Evolutionary conservation across 2,329 filamentous ascomycete genomes (phyloP).

Genomic region (Aaosphaeria arxii): DNA sequence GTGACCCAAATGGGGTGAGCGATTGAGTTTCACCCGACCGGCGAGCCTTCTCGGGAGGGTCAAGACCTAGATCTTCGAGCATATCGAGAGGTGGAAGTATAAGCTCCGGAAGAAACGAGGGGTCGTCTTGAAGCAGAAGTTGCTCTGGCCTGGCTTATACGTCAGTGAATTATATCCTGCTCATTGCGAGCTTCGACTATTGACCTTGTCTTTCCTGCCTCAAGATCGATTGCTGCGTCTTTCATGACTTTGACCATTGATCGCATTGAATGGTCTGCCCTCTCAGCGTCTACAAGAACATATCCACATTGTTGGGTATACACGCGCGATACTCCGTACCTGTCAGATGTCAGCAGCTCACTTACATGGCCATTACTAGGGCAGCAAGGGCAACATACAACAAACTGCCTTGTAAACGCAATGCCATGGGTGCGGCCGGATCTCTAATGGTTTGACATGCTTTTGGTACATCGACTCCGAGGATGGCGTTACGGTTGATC

Average conservation of each 20-base stretch:
- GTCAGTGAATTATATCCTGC: background rate
- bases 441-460: conserved; percentile 87
- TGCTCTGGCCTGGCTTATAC: conserved; percentile 63
- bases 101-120: conserved; percentile 69
- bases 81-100: conserved; percentile 59
- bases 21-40: conserved; percentile 37
- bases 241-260: conserved; percentile 60
- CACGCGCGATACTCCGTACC: conserved; percentile 72
- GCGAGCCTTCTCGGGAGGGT: conserved; percentile 32
- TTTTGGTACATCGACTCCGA: conserved; percentile 80
- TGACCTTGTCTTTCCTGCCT: conserved; percentile 71
- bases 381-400: conserved; percentile 51
- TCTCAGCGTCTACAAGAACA: conserved; percentile 75
- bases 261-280: conserved; percentile 70
- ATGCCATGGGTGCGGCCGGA: conserved; percentile 80
- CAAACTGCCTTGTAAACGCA: conserved; percentile 85
- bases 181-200: background rate
- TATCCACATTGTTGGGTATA: conserved; percentile 86
- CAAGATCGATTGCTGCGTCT: conserved; percentile 63
- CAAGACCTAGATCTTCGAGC: conserved; percentile 44
- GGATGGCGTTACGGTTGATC: conserved; percentile 80
- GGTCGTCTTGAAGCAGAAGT: conserved; percentile 78
- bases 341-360: conserved; percentile 5
- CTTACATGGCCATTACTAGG: background rate
- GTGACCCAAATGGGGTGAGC: conserved; percentile 28